Evolutionary conservation across 2,329 filamentous ascomycete species (phyloP), one percentile per base, ranked within the genome.

Genomic region (Aspergillus tubingensis): DNA sequence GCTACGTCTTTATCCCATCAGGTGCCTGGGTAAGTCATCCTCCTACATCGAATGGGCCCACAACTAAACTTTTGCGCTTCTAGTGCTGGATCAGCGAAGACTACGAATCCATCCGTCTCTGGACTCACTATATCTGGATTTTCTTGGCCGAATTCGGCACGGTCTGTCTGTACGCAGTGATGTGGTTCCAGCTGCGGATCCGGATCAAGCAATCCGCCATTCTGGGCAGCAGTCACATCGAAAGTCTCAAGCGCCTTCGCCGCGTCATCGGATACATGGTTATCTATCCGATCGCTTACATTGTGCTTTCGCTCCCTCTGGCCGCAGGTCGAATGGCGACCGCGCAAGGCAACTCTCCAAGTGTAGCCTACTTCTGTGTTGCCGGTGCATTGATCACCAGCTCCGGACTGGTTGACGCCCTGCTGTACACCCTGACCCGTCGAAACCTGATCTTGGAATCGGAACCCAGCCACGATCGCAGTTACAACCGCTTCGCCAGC

Each of bases 281-380:
- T 49, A 78, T 80, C 59, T 80, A 80, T 58, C 78, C 78, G 1
- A 69, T 82, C 11, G 78, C 76, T 10, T 91, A 91, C 69, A 84
- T 84, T 3, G 74, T 88, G 11, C 65, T 86, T 43, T 90, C 88
- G 58, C 80, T 92, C 25, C 88, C 89, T 1, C 80, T 85, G 7
- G 87, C 86, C 2, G 78, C 77, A 2, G 78, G 76, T 25, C 76
- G 78, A 44, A 80, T 80, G 78, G 72, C 76, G 17, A 73, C 74
- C 3, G 76, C 75, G 6, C 70, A 72, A 48, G 73, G 74, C 17
- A 57, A 71, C 15, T 66, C 59, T 1, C 73, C 76, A 1, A 74
- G 67, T 23, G 57, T 76, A 3, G 76, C 77, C 15, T 81, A 81
- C 61, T 80, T 84, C 55, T 83, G 81, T 66, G 74, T 82, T 19